Base-by-base conservation (phyloP, 768 basidiomycete genomes). In the Mycena metata region DNA sequence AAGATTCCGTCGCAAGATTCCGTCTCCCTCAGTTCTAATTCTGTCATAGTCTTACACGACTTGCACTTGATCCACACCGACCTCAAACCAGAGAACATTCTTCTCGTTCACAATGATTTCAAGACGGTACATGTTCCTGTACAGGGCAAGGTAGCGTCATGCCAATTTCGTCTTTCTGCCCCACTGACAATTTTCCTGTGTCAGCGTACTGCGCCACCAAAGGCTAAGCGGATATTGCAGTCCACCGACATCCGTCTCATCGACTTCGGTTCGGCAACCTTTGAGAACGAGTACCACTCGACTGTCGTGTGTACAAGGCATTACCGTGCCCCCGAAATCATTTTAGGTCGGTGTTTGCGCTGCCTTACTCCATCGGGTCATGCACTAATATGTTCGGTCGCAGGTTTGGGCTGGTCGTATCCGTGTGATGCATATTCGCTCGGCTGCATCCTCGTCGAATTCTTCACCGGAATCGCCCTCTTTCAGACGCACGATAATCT, bases 401-500 rank as follows among this genome's bases (percentile, higher is more conserved):
- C 76, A 99, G 97, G 96, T 62, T 87, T 98, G 68, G 96, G 96
- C 59, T 99, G 98, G 98, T 96, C 95, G 49, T 99, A 91, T 79
- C 96, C 98, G 2, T 99, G 98, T 80, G 98, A 99, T 81, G 95
- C 96, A 36, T 99, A 98, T 81, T 99, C 98, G 19, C 87, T 99
- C 57, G 98, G 98, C 9, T 99, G 98, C 81, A 99, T 99, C 73
- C 89, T 99, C 26, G 96, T 99, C 65, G 98, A 99, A 79, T 99
- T 99, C 79, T 97, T 90, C 82, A 99, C 98, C 19, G 98, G 98
- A 30, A 90, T 96, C 39, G 98, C 98, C 10, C 87, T 99, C n/a
- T 99, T 98, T 82, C 98, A 99, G 80, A 99, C 98, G 0, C 98
- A 99, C 75, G 97, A 99, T 81, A 99, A 99, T 78, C 88, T 99